Percentiles rank a stretch among this genome's conserved stretches.
phyloP scores from a whole-genome alignment of 179 eudicot genomes.

The Silene noctiflora region DNA sequence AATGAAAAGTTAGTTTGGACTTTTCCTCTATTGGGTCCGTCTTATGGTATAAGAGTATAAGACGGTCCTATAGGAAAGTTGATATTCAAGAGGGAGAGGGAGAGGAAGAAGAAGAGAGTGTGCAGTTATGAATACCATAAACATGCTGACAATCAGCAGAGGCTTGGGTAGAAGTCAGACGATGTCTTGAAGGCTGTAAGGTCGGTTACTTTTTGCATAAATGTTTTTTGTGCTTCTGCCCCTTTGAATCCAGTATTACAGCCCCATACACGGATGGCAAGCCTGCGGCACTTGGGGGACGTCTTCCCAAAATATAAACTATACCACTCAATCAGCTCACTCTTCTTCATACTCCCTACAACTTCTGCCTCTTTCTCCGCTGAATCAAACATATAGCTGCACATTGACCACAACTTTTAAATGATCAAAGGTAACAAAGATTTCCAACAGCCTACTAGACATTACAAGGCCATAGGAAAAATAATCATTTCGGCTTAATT shows the following conservation, averaged over 20 bases:
- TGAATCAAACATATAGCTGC: constrained; percentile 85
- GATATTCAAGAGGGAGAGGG: background rate
- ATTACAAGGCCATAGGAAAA: background rate
- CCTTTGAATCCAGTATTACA: constrained; percentile 61
- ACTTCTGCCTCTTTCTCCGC: constrained; percentile 69
- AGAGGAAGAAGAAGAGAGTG: background rate
- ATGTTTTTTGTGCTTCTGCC: constrained; percentile 28
- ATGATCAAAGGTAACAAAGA: background rate
- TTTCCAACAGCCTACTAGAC: background rate
- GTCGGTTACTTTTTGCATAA: constrained; percentile 50
- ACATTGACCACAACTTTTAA: background rate
- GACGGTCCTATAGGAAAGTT: too few species aligned
- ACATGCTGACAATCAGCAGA: constrained; percentile 43
- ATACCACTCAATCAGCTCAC: constrained; percentile 67
- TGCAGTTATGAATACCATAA: background rate
- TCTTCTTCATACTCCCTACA: constrained; percentile 47
- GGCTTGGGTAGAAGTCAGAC: constrained; percentile 57
- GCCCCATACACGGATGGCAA: constrained; percentile 83
- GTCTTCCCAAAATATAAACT: constrained; percentile 46
- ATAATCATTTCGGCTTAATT: background rate
- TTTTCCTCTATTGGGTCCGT: too few species aligned
- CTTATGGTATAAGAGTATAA: too few species aligned
- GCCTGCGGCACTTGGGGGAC: constrained; percentile 74
- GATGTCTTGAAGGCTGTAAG: constrained; percentile 51
- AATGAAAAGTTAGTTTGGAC: too few species aligned